A percentile compares a stretch with the other conserved stretches of the same genome.
phyloP scores from a whole-genome alignment of 2,329 filamentous ascomycete genomes.

The Diaporthe sp. region DNA sequence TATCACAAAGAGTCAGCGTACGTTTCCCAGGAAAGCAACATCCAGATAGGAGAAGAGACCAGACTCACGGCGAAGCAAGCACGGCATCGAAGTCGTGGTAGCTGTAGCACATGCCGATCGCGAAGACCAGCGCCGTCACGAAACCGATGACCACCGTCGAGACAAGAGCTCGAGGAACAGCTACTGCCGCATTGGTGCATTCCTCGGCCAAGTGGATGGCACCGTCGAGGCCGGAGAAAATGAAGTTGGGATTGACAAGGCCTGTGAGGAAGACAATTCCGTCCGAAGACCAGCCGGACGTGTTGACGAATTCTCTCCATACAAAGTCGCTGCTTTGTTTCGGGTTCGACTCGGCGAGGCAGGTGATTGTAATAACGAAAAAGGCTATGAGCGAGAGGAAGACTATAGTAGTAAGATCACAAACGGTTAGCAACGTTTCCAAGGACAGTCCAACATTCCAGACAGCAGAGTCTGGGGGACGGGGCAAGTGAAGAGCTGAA shows the following conservation, averaged over 20 bases:
- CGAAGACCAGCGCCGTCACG: conserved; percentile 50
- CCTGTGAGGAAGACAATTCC: conserved; percentile 56
- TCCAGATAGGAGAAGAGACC: not conserved
- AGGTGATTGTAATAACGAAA: conserved; percentile 50
- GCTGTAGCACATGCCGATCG: conserved; percentile 49
- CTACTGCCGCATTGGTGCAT: conserved; percentile 48
- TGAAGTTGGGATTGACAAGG: conserved; percentile 54
- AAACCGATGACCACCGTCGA: conserved; percentile 52
- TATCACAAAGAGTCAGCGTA: rapidly evolving
- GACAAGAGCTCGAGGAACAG: conserved; percentile 52
- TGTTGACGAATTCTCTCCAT: conserved; percentile 50
- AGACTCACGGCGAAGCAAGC: conserved; percentile 37
- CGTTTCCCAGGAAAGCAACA: rapidly evolving
- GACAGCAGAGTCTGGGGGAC: too few species aligned
- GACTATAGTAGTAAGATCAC: conserved; percentile 23
- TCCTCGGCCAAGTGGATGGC: conserved; percentile 57
- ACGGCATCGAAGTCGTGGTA: conserved; percentile 43
- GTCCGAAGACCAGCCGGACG: conserved; percentile 47
- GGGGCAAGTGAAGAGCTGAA: not conserved
- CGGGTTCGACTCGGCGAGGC: conserved; percentile 45
- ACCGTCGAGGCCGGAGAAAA: conserved; percentile 54
- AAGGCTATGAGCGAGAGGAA: conserved; percentile 49
- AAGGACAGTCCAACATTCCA: rapidly evolving
- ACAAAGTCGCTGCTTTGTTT: conserved; percentile 47
- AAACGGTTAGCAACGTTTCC: not conserved